Evolutionary conservation across 2,329 filamentous ascomycete species (phyloP).

Genomic region (Thielaviopsis populi): DNA sequence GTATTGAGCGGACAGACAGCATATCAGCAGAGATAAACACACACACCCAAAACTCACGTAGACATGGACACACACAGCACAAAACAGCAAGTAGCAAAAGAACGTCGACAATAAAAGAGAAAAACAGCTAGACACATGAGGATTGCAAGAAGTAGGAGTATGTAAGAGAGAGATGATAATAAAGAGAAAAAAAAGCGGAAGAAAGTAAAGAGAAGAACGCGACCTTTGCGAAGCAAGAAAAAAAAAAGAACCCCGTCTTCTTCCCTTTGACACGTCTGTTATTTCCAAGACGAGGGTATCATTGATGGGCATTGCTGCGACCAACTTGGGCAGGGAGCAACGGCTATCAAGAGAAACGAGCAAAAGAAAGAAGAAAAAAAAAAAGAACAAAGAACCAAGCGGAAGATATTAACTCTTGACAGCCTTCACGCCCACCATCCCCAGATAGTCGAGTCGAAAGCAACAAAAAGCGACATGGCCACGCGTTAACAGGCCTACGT

Average conservation of each 20-base stretch:
- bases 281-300: constrained; percentile 11
- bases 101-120: not conserved
- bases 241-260: not conserved
- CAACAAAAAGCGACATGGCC: constrained; percentile 6
- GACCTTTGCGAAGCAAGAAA: constrained; percentile 4
- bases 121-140: constrained; percentile 1
- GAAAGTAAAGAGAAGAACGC: constrained; percentile 6
- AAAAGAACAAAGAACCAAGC: not conserved
- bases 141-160: not conserved
- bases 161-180: constrained; percentile 5
- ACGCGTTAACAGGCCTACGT: constrained; percentile 1
- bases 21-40: too few species aligned
- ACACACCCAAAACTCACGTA: too few species aligned
- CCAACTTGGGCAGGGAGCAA: constrained; percentile 4
- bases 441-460: not conserved
- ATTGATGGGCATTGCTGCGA: constrained; percentile 7
- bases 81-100: not conserved
- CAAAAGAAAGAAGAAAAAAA: constrained; percentile 8
- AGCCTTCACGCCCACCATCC: constrained; percentile 1
- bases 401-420: constrained; percentile 5
- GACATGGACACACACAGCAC: not conserved
- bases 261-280: constrained; percentile 10
- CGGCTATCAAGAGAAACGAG: constrained; percentile 5
- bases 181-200: not conserved
- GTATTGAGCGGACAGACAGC: too few species aligned